Percentiles rank a stretch among this genome's conserved stretches.
These are phyloP conservation scores for Globisporangium spinosum DNA, from an alignment of 352 stramenopile genomes.

Conservation along the genomic window DNA sequence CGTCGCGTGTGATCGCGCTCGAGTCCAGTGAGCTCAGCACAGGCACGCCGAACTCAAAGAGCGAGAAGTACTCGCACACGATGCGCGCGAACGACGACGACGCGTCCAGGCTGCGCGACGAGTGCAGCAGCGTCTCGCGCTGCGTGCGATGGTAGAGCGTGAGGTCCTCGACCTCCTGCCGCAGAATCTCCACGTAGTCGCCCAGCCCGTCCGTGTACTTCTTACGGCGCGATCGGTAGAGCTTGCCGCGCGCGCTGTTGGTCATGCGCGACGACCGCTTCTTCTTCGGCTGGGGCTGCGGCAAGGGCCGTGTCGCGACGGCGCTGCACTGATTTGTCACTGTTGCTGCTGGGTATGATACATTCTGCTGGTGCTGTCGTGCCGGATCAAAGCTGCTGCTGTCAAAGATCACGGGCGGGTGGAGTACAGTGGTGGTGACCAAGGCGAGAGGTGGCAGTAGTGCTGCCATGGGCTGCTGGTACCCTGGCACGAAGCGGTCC, in stretches of 20 bases:
- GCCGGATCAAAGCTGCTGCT: neutral
- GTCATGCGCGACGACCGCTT: constrained; percentile 36
- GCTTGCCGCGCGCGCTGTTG: constrained; percentile 60
- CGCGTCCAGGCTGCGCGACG: constrained; percentile 13
- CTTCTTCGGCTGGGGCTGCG: neutral
- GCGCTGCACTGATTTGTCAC: neutral
- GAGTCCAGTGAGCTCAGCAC: constrained; percentile 18
- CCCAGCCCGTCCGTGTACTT: constrained; percentile 41
- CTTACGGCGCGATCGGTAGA: constrained; percentile 53
- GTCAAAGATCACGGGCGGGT: neutral
- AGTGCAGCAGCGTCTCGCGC: constrained; percentile 18
- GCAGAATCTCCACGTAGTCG: constrained; percentile 46
- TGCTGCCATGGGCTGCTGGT: neutral
- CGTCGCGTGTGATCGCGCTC: constrained; percentile 22
- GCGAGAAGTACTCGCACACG: constrained; percentile 58
- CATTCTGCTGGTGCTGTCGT: neutral
- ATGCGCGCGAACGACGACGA: constrained; percentile 31
- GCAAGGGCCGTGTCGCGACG: neutral
- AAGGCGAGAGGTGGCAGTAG: neutral
- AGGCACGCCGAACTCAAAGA: constrained; percentile 58
- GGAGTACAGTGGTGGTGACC: neutral
- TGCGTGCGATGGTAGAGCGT: constrained; percentile 24
- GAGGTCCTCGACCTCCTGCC: constrained; percentile 39
- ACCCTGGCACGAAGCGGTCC: neutral
- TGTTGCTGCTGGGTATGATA: neutral